phyloP scores from a whole-genome alignment of 352 stramenopile species.

The Albugo laibachii region DNA sequence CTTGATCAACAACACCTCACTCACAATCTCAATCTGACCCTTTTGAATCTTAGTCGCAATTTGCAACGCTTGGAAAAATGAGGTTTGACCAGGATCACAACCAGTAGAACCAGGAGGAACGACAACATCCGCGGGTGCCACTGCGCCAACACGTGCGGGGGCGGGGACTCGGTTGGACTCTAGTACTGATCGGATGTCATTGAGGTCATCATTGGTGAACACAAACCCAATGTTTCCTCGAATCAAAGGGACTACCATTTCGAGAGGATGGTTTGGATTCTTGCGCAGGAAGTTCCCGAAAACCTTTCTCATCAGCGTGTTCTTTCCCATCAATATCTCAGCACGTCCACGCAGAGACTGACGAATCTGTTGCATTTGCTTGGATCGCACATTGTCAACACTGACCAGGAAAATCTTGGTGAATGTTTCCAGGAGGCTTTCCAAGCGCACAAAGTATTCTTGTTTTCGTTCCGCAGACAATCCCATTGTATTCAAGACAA shows the following conservation, averaged over 20 bases:
- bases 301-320: slow-evolving; percentile 99
- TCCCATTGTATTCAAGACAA: slow-evolving; percentile 59
- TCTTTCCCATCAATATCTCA: slow-evolving; percentile 99
- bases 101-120: slow-evolving; percentile 94
- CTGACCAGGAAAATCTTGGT: slow-evolving; percentile 96
- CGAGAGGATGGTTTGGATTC: slow-evolving; percentile 91
- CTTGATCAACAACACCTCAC: slow-evolving; percentile 88
- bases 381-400: slow-evolving; percentile 99
- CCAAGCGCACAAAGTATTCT: slow-evolving; percentile 95
- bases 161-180: slow-evolving; percentile 87
- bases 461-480: slow-evolving; percentile 94
- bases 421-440: slow-evolving; percentile 90
- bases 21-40: slow-evolving; percentile 99
- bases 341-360: slow-evolving; percentile 86
- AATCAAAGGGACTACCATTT: slow-evolving; percentile 70
- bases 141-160: slow-evolving; percentile 88
- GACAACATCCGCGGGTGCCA: slow-evolving; percentile 92
- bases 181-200: slow-evolving; percentile 76
- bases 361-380: slow-evolving; percentile 98
- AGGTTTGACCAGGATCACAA: slow-evolving; percentile 98
- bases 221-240: slow-evolving; percentile 99
- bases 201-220: slow-evolving; percentile 97
- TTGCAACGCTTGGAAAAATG: slow-evolving; percentile 98
- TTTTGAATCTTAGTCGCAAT: slow-evolving; percentile 99
- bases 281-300: slow-evolving; percentile 94